Evolutionary conservation across 371 early-diverging fungal species (phyloP).

Genomic region (Mucor saturninus): DNA sequence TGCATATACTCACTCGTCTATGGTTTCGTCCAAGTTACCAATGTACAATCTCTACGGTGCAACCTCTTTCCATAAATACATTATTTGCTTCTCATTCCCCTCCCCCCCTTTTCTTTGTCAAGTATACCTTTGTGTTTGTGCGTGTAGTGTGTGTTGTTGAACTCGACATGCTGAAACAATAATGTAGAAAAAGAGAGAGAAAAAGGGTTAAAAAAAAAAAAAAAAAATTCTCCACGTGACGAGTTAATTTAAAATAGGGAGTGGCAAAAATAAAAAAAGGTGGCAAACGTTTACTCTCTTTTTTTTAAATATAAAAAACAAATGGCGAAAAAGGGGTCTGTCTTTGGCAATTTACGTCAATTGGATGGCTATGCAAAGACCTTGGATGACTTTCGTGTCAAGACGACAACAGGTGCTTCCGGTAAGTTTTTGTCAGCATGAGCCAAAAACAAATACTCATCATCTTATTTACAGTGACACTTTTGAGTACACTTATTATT

Average conservation of each 20-base stretch:
- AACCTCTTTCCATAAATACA: not conserved
- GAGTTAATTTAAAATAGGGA: not conserved
- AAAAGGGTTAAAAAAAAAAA: not conserved
- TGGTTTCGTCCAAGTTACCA: slow-evolving; percentile 62
- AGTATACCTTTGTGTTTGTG: not conserved
- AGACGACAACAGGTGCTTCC: slow-evolving; percentile 84
- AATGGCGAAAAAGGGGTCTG: slow-evolving; percentile 39
- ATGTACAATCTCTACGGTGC: slow-evolving; percentile 54
- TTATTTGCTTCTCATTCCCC: not conserved
- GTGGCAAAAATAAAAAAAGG: not conserved
- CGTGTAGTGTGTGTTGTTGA: not conserved
- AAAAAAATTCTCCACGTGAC: not conserved
- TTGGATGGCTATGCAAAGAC: slow-evolving; percentile 97
- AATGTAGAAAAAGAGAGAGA: not conserved
- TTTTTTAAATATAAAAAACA: not conserved
- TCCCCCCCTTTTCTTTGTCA: not conserved
- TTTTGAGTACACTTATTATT: slow-evolving; percentile 78
- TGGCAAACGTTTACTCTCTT: not conserved
- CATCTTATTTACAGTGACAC: slow-evolving; percentile 65
- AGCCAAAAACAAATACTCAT: not conserved
- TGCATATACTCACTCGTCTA: slow-evolving; percentile 58
- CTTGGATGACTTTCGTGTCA: slow-evolving; percentile 92
- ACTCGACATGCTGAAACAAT: not conserved
- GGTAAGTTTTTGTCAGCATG: slow-evolving; percentile 47
- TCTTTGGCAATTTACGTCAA: slow-evolving; percentile 57